Conservation (phyloP, 1,139 yeast species). For the Geotrichum carabidarum region DNA sequence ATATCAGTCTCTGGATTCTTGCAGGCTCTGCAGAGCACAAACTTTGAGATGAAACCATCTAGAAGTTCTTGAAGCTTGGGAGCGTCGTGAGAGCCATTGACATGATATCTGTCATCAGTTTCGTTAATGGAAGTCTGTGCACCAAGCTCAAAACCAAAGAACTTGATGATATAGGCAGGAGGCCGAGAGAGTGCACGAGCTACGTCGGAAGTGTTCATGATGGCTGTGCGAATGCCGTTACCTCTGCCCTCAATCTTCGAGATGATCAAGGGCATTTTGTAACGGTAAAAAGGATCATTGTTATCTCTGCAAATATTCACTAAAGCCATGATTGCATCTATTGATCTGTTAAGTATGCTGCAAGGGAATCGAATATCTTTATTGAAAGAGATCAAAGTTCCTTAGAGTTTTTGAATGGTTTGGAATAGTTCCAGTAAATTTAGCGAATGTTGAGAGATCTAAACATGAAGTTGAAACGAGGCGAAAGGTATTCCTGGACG, state of each 20-base stretch:
- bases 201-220: slow-evolving; percentile 84
- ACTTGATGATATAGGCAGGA: slow-evolving; percentile 83
- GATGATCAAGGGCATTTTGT: slow-evolving; percentile 96
- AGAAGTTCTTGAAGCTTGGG: slow-evolving; percentile 85
- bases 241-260: slow-evolving; percentile 98
- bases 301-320: slow-evolving; percentile 96
- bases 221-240: slow-evolving; percentile 96
- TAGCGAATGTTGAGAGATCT: not conserved
- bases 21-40: slow-evolving; percentile 90
- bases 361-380: not conserved
- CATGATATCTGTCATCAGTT: slow-evolving; percentile 77
- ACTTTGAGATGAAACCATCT: slow-evolving; percentile 89
- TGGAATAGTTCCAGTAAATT: slow-evolving; percentile 1
- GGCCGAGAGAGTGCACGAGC: slow-evolving; percentile 95
- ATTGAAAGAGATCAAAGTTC: not conserved
- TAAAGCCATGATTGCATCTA: slow-evolving; percentile 54
- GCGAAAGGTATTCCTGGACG: slow-evolving; percentile 13
- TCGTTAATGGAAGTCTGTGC: slow-evolving; percentile 86
- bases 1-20: slow-evolving; percentile 97
- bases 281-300: slow-evolving; percentile 97
- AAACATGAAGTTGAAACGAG: slow-evolving; percentile 3
- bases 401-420: not conserved
- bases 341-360: not conserved
- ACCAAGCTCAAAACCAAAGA: slow-evolving; percentile 94
- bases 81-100: slow-evolving; percentile 93